phyloP scores from a whole-genome alignment of 345 rosid genomes.

The Hibiscus syriacus region DNA sequence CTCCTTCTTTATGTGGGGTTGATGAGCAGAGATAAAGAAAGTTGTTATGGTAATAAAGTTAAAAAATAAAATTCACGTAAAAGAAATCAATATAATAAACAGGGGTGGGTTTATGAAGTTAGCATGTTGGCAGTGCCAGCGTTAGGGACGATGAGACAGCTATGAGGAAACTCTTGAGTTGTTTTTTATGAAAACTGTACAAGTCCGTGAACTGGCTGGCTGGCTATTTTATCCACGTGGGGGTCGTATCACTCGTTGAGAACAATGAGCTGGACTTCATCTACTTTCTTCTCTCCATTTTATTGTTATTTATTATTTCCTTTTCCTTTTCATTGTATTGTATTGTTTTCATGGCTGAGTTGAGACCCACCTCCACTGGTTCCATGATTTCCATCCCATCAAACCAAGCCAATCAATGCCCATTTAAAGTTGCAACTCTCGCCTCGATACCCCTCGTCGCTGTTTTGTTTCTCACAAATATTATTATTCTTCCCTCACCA shows the following conservation, averaged over 20 bases:
- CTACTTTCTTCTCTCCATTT: constrained; percentile 5
- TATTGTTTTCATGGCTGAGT: neutral
- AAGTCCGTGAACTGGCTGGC: constrained; percentile 40
- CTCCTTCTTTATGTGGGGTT: neutral
- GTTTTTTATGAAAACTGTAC: constrained; percentile 4
- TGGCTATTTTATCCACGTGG: constrained; percentile 40
- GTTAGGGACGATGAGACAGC: constrained; percentile 12
- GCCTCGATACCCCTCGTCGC: neutral
- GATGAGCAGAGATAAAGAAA: neutral
- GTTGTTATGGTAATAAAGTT: too few species aligned
- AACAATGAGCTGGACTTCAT: constrained; percentile 40
- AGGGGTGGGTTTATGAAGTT: neutral
- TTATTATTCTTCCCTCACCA: too few species aligned
- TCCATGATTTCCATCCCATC: neutral
- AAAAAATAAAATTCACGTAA: too few species aligned
- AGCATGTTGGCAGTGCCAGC: constrained; percentile 14
- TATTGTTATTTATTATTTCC: neutral
- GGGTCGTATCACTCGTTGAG: constrained; percentile 22
- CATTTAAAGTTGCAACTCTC: constrained; percentile 7
- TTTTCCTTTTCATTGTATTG: neutral
- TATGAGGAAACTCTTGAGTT: neutral
- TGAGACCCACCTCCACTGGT: neutral
- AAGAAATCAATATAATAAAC: too few species aligned
- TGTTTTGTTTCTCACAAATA: too few species aligned
- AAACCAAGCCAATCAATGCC: constrained; percentile 3